Evolutionary conservation across 208 protist species (phyloP), one percentile per base, ranked within the genome.

Genomic region (Trichomonas vaginalis): DNA sequence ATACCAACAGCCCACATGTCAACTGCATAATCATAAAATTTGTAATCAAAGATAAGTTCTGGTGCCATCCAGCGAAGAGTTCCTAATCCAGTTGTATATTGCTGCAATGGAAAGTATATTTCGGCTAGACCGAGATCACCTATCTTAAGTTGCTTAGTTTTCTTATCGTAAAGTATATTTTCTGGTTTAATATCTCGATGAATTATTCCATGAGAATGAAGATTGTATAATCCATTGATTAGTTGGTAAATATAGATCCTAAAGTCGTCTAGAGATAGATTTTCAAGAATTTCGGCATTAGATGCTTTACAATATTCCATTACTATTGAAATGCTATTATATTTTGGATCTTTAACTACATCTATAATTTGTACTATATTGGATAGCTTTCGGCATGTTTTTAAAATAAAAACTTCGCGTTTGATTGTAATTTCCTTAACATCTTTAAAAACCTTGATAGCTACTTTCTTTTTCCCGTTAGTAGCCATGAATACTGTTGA

Each of bases 121-220:
- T 99, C 99, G 10, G 98, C 99, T 0, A 99, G 96, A 70, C 99
- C 98, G 96, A 97, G 97, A 86, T 97, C 96, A 95, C 99, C 99
- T 12, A 99, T 97, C 32, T 98, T 97, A 51, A 99, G 96, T 92
- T 97, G 83, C 12, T 98, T 97, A 40, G 98, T 97, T 70, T 97
- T 96, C 97, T 99, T 99, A 96, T 99, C 98, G 97, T 99, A 99
- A 98, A 99, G 99, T 27, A 99, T 98, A 96, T 99, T 99, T 96
- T 99, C 98, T 46, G 99, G 99, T 97, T 99, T 99, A 2, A 92
- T 40, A 39, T 92, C 86, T 51, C 86, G 23, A 32, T 92, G 86
- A 42, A 92, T 92, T 39, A 92, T 92, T 51, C 86, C 86, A 14
- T 62, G 61, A 21, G 95, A 96, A 95, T 96, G 96, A 45, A 96